A percentile compares a stretch with the other conserved stretches of the same genome.
These are phyloP conservation scores for Lactarius vividus DNA, from an alignment of 768 basidiomycete genomes.

Conservation along the genomic window DNA sequence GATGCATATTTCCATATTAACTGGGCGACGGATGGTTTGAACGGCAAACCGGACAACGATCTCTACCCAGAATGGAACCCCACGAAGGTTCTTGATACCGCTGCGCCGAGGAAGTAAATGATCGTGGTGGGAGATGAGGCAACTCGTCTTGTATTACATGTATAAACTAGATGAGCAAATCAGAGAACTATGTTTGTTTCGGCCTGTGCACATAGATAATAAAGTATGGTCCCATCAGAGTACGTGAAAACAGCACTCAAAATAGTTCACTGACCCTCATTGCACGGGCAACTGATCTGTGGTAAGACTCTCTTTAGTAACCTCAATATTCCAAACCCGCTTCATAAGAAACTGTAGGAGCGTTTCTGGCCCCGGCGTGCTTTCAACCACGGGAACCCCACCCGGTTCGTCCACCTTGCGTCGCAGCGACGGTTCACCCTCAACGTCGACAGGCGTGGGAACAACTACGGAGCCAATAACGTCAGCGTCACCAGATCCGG, in stretches of 20 bases:
- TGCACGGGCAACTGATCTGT: slow-evolving; percentile 9
- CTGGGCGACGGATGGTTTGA: slow-evolving; percentile 17
- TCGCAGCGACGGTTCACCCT: slow-evolving; percentile 29
- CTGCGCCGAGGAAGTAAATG: slow-evolving; percentile 6
- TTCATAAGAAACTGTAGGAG: slow-evolving; percentile 48
- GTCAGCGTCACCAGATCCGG: slow-evolving; percentile 28
- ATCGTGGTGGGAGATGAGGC: not conserved
- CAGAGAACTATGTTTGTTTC: not conserved
- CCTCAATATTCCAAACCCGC: slow-evolving; percentile 53
- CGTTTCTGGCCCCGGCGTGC: slow-evolving; percentile 60
- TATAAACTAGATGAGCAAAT: not conserved
- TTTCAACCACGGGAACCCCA: slow-evolving; percentile 43
- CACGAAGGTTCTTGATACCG: slow-evolving; percentile 22
- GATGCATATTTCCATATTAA: slow-evolving; percentile 13
- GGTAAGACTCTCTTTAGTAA: slow-evolving; percentile 2
- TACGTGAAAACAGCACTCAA: not conserved
- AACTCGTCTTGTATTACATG: not conserved
- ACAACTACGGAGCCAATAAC: slow-evolving; percentile 41
- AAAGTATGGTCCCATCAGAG: not conserved
- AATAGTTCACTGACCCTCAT: not conserved
- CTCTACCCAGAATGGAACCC: slow-evolving; percentile 29
- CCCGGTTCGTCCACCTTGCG: not conserved
- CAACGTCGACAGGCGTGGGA: slow-evolving; percentile 54
- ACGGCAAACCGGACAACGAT: slow-evolving; percentile 22
- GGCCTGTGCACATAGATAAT: not conserved